Base-by-base conservation (phyloP, 192 early-diverging fungal species). In the Coemansia sp. region DNA sequence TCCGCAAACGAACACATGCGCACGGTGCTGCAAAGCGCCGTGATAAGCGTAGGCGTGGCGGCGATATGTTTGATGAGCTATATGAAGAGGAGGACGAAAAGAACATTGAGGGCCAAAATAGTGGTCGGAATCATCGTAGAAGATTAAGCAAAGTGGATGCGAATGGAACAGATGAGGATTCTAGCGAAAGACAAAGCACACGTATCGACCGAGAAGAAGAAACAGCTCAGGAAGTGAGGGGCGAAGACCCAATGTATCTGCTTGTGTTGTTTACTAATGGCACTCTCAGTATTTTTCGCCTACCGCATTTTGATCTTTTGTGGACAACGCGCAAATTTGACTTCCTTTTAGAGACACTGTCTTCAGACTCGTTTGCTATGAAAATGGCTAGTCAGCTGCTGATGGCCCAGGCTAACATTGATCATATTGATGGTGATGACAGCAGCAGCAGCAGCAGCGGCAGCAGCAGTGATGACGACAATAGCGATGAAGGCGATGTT, bases 41-140 rank as follows among this genome's bases (percentile, higher is more conserved):
- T 6, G 32, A 19, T 8, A 67, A 61, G 36, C 69, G 55, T 32
- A 67, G 60, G 54, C 54, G 62, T 41, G 56, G 16, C 16, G 76
- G 36, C 22, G 72, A 71, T 39, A 62, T 41, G 18, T 67, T 70
- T 61, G 73, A 75, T 42, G 73, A 74, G 22, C 65, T 69, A 36
- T 83, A 83, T 51, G 69, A 77, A 8, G 77, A 84, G 32, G 85
- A 87, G 41, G 85, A 78, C 18, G 74, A 85, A 6, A 77, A 76
- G 39, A 63, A 47, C 1, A n/a, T 7, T 1, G 43, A 39, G 0
- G 5, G 56, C 26, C 42, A n/a, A 52, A 36, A 18, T 15, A 22
- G 1, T 12, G 13, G 42, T 12, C 8, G 8, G 7, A 18, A 26
- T 3, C 8, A 7, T 6, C 47, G 15, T 18, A 16, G 18, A 15